Evolutionary conservation across 2,329 filamentous ascomycete species (phyloP), one percentile per base, ranked within the genome.

Genomic region (Beauveria caledonica): DNA sequence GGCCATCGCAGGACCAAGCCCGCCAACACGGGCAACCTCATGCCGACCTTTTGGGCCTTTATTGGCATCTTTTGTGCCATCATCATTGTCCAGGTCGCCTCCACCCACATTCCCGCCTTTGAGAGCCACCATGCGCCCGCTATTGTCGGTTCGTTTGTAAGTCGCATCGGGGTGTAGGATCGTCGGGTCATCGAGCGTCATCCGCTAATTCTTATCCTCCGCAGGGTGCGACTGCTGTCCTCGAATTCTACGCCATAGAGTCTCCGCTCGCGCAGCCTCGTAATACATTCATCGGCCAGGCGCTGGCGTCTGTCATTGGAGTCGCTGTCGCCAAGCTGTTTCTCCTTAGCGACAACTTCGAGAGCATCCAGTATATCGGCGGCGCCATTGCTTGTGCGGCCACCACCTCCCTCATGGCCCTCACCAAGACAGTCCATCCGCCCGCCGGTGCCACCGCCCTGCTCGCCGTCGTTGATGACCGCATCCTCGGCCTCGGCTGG

Each of bases 381-480:
- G 87, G 84, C 11, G 82, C 87, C 11, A 72, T 91, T 0, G 77
- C 86, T 1, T 89, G 87, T 64, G 87, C 84, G 0, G 69, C 79
- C 3, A 80, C 87, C 0, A 88, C 83, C 0, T 76, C 80, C 1
- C 61, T 84, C 60, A 92, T 91, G 88, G 80, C 79, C 0, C 66
- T 90, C 23, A 91, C 87, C 1, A 86, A 86, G 57, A 90, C 87
- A 0, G 78, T 89, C 0, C 87, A 92, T 65, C 88, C 88, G 0
- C 89, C 88, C 0, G 88, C 87, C 0, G 88, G 89, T 5, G 88
- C 88, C 9, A 92, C 88, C 0, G 88, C 87, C 0, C 73, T 92
- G 1, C 73, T 92, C 27, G 86, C 87, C 0, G 85, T 87, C 0
- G 77, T 85, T 1, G 83, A 86, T 61, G 73, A 79, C 2, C 73